Conservation (phyloP, 2,329 filamentous ascomycete species). For the Ilyonectria sp. region DNA sequence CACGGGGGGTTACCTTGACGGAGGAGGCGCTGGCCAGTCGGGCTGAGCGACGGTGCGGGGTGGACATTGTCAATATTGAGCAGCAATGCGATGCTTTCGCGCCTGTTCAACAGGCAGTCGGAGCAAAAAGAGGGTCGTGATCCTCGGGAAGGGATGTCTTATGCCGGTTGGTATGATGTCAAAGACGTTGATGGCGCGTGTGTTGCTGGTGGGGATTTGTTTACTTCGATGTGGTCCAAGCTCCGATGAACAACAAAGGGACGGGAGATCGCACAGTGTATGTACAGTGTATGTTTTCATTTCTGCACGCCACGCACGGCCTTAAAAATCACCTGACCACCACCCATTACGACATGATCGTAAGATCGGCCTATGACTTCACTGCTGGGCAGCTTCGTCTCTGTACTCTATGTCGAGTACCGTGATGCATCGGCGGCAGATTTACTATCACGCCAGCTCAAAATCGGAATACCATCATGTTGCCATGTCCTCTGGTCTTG, state of each 20-base stretch:
- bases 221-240: constrained; percentile 49
- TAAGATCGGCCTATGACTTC: neutral
- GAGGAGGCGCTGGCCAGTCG: constrained; percentile 56
- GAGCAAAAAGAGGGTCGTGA: constrained; percentile 43
- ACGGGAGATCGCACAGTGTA: constrained; percentile 32
- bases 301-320: constrained; percentile 5
- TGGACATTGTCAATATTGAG: constrained; percentile 53
- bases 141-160: constrained; percentile 42
- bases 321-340: constrained; percentile 15
- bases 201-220: constrained; percentile 49
- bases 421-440: neutral
- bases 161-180: constrained; percentile 50
- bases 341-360: constrained; percentile 15
- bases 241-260: constrained; percentile 43
- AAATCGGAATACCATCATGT: neutral
- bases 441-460: neutral
- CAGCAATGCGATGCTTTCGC: constrained; percentile 34
- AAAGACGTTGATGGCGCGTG: constrained; percentile 45
- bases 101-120: constrained; percentile 39
- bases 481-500: neutral
- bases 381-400: neutral
- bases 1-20: constrained; percentile 53
- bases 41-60: constrained; percentile 61
- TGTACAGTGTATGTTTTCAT: neutral
- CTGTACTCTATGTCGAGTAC: neutral